Evolutionary conservation across 768 basidiomycete species (phyloP).

Genomic region (Tulasnella sp.): DNA sequence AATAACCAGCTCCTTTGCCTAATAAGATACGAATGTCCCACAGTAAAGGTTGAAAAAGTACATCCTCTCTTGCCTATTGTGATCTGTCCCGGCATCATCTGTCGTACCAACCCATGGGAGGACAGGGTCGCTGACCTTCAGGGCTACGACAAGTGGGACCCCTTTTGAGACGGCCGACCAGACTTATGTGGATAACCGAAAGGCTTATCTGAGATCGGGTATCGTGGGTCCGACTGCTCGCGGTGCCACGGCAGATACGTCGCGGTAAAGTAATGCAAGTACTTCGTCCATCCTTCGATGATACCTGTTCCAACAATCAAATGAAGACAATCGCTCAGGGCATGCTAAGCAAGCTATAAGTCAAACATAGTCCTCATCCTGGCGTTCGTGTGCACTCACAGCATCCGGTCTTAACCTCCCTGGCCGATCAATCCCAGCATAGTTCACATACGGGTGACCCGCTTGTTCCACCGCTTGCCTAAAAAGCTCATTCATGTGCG

Average conservation of each 20-base stretch:
- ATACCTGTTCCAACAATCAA: constrained; percentile 37
- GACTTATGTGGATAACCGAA: too few species aligned
- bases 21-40: too few species aligned
- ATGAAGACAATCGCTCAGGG: constrained; percentile 36
- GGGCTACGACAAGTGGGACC: too few species aligned
- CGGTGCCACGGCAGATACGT: neutral
- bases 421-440: constrained; percentile 49
- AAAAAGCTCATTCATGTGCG: constrained; percentile 44
- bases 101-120: too few species aligned
- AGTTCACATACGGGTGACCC: constrained; percentile 45
- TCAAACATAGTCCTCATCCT: neutral
- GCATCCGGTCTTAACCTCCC: constrained; percentile 53
- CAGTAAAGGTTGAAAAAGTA: too few species aligned
- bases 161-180: too few species aligned
- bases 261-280: constrained; percentile 33
- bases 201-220: neutral
- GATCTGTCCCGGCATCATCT: too few species aligned
- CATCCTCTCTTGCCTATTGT: too few species aligned
- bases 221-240: neutral
- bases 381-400: constrained; percentile 28
- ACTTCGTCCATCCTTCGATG: constrained; percentile 41
- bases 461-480: constrained; percentile 34
- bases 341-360: constrained; percentile 26
- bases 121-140: too few species aligned
- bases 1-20: too few species aligned